Base-by-base conservation (phyloP, 2,329 filamentous ascomycete genomes). In the Ilyonectria robusta region DNA sequence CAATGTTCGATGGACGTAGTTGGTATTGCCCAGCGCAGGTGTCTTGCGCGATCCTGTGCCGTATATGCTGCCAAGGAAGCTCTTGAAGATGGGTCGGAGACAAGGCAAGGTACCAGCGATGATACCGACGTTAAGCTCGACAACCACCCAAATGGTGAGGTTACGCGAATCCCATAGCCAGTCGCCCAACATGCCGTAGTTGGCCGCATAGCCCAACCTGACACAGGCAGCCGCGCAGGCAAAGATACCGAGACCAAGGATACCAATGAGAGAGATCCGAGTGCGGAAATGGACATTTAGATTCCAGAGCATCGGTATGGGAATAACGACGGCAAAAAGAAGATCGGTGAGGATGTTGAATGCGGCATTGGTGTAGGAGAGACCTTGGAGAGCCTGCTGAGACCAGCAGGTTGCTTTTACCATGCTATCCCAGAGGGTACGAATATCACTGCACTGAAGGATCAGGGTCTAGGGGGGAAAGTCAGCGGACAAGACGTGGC, bases 381-480 rank as follows among this genome's bases (percentile, higher is more conserved):
- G 75, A 1, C 72, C 77, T 31, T 83, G 77, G 6, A 86, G 74
- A 0, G 81, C 84, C 1, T 55, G 51, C 7, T 73, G 64, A 1
- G 76, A 63, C 81, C 84, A 88, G 68, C 86, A 87, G 1, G 76
- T 80, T 0, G 79, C 75, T 9, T 79, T 72, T 2, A 83, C 76
- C 0, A 70, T 73, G 0, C 47, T 50, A 66, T 88, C 83, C 85
- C 85, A 88, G 26, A 81, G 78, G 0, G 82, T 66, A 6, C 80
- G 78, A 1, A 87, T 74, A 47, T 87, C 79, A 6, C 79, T 81
- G 54, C 86, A 88, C 64, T 88, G 84, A 1, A 86, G 73, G 2
- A 87, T 62, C 1, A 87, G 67, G 0, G 85, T 86, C 75, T 80
- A 13, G n/a, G 1, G 1, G 6, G 21, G 21, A 19, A 7, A 33